Evolutionary conservation across 139 green algal genomes (phyloP).

Genomic region (Chlamydomonas sphaeroides): DNA sequence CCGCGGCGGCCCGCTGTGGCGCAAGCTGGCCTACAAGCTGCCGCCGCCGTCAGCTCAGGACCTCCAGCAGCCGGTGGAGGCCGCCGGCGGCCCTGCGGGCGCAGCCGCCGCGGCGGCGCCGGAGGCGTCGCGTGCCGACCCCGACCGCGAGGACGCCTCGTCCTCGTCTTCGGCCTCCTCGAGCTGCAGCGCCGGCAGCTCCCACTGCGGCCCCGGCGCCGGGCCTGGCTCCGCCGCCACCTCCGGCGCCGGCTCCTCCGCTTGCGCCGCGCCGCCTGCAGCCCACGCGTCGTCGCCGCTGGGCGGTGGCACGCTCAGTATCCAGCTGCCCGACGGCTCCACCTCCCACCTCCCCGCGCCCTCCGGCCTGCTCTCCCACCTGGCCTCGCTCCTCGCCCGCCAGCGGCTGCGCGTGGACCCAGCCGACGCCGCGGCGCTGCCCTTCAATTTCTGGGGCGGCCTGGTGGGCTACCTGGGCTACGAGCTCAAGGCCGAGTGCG

Average conservation of each 20-base stretch:
- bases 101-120: too few species aligned
- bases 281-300: not conserved
- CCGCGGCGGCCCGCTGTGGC: constrained; percentile 81
- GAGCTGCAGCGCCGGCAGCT: not conserved
- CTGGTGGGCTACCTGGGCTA: constrained; percentile 97
- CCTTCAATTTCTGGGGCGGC: constrained; percentile 96
- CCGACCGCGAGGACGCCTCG: not conserved
- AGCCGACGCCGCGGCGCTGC: constrained; percentile 64
- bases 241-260: not conserved
- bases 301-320: not conserved
- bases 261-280: not conserved
- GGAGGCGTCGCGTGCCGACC: too few species aligned
- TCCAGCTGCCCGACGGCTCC: not conserved
- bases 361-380: constrained; percentile 58
- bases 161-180: not conserved
- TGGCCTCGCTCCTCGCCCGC: constrained; percentile 50
- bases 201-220: too few species aligned
- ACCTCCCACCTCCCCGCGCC: not conserved
- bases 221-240: too few species aligned
- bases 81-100: not conserved
- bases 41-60: too few species aligned
- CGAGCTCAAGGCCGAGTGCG: constrained; percentile 92
- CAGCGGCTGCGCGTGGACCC: constrained; percentile 41
- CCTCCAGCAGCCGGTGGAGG: not conserved
- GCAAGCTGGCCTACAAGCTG: constrained; percentile 78